Evolutionary conservation across 495 filamentous ascomycete species (phyloP).

Genomic region (Oleoguttula mirabilis): DNA sequence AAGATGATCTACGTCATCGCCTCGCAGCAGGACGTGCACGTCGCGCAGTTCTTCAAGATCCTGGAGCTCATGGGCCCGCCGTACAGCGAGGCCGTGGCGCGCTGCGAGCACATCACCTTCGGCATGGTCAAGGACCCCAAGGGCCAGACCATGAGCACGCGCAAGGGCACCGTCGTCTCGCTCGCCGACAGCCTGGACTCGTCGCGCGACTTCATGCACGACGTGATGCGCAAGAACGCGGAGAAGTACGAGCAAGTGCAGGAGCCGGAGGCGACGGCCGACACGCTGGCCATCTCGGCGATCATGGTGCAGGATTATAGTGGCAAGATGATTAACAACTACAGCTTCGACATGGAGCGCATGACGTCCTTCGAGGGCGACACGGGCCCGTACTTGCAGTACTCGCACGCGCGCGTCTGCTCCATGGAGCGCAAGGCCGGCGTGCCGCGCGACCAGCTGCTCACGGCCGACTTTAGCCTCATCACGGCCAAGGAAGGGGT

Average conservation of each 20-base stretch:
- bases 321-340: conserved; percentile 55
- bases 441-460: conserved; percentile 33
- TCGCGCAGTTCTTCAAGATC: conserved; percentile 61
- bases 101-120: conserved; percentile 61
- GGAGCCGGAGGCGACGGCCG: conserved; percentile 43
- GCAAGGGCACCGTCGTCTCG: conserved; percentile 59
- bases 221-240: conserved; percentile 54
- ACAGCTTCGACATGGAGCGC: conserved; percentile 54
- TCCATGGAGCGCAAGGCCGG: conserved; percentile 47
- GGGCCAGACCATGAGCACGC: conserved; percentile 44
- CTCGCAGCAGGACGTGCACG: conserved; percentile 58
- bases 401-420: conserved; percentile 56
- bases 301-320: conserved; percentile 66
- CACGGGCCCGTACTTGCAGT: conserved; percentile 59
- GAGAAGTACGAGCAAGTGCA: conserved; percentile 53
- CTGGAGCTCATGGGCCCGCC: conserved; percentile 52
- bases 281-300: conserved; percentile 49
- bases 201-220: conserved; percentile 58
- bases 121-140: conserved; percentile 50
- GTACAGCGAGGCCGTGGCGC: conserved; percentile 43
- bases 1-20: conserved; percentile 69
- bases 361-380: conserved; percentile 63
- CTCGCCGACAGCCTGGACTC: conserved; percentile 55
- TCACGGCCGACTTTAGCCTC: conserved; percentile 42
- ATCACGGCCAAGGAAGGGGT: conserved; percentile 41